Base-by-base conservation (phyloP, 768 basidiomycete species). In the Podaxis sp. region DNA sequence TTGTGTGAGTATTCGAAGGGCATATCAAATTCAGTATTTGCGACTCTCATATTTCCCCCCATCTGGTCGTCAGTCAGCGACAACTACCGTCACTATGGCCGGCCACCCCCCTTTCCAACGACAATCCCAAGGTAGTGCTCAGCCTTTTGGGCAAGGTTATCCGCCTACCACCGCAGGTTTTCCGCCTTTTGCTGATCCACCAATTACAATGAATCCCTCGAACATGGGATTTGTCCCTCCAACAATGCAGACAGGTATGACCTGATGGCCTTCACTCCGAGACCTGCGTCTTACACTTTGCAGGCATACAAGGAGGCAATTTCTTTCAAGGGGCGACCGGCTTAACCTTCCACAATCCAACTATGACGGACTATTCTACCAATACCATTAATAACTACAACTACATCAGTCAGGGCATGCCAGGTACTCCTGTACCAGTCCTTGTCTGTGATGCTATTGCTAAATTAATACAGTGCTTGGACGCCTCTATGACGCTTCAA, bases 261-360 rank as follows among this genome's bases (percentile, higher is more conserved):
- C 43, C n/a, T 9, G 17, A 3, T n/a, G 41, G 33, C 33, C 33
- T 33, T 33, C 41, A 43, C 17, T 46, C 19, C 7, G 15, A 19
- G 17, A 1, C 7, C 2, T 8, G 6, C 4, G 43, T 7, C 17
- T 46, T 19, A 46, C n/a, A 6, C 17, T 7, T 19, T 7, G 19
- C 7, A 13, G 43, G 15, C 33, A 33, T 33, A 17, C 15, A 46
- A 46, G 8, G 17, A 46, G 29, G 52, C 17, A n/a, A 15, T n/a
- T 65, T 64, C 54, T 61, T 67, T 62, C 19, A 13, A 17, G 38
- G 60, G 6, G 43, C 62, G 11, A 25, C 50, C 6, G 25, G 24
- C 13, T n/a, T 29, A 17, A 65, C 36, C 24, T 22, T 56, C 40
- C 4, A 41, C 19, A 12, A 38, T 22, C 5, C 40, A 11, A 12